Percentiles rank a stretch among this genome's conserved stretches.
These are phyloP conservation scores for Acanthamoeba lenticulata DNA, from an alignment of 208 protist species.

Conservation along the genomic window DNA sequence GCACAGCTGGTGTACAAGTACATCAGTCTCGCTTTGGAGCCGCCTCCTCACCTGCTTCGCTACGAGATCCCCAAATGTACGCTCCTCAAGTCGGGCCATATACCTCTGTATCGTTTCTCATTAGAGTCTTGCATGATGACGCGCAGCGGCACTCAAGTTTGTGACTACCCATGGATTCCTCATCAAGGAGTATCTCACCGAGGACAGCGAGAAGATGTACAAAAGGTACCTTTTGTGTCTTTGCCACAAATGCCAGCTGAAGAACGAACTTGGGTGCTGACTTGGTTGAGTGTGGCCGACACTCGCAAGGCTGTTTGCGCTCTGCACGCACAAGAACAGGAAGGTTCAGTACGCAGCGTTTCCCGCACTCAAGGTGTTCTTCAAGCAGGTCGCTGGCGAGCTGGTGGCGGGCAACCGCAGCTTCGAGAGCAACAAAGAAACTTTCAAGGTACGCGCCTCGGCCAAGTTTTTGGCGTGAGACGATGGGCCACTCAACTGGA, in stretches of 20 bases:
- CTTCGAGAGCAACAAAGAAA: slow-evolving; percentile 70
- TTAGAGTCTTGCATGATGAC: neutral
- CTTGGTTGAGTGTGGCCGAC: neutral
- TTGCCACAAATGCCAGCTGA: too few species aligned
- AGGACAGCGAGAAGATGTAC: slow-evolving; percentile 74
- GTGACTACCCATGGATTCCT: slow-evolving; percentile 67
- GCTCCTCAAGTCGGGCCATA: neutral
- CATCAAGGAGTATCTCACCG: slow-evolving; percentile 72
- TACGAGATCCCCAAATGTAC: slow-evolving; percentile 76
- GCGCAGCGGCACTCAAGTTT: slow-evolving; percentile 69
- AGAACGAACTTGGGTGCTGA: too few species aligned
- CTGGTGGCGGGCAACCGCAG: slow-evolving; percentile 64
- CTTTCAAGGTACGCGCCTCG: slow-evolving; percentile 60
- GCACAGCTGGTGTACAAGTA: slow-evolving; percentile 71
- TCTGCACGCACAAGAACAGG: slow-evolving; percentile 74
- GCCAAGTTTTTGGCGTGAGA: neutral
- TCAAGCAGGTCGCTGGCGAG: slow-evolving; percentile 66
- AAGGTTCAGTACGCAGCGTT: slow-evolving; percentile 70
- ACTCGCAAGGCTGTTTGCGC: neutral
- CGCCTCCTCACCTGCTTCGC: slow-evolving; percentile 56
- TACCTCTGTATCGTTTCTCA: neutral
- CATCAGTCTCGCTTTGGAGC: slow-evolving; percentile 66
- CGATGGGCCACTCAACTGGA: neutral
- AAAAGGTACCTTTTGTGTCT: neutral
- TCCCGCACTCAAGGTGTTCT: slow-evolving; percentile 69